These are phyloP conservation scores for Aspergillus pseudoterreus DNA, from an alignment of 2,329 filamentous ascomycete species.

Conservation along the genomic window DNA sequence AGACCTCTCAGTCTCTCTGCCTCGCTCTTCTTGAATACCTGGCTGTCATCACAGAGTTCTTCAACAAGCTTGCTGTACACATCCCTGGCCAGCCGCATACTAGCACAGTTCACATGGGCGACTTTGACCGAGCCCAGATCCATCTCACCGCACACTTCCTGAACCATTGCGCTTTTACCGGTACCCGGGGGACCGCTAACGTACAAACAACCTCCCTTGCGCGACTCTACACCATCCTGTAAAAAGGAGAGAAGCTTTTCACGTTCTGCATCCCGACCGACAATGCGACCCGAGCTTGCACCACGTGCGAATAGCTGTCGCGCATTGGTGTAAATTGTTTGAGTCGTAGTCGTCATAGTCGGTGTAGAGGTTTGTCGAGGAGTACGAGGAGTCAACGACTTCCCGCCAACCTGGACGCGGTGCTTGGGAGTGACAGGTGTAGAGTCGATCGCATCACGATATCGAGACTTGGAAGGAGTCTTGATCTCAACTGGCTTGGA, in stretches of 20 bases:
- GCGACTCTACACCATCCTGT: slow-evolving; percentile 56
- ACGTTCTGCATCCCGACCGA: slow-evolving; percentile 70
- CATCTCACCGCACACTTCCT: slow-evolving; percentile 66
- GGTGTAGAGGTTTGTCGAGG: slow-evolving; percentile 71
- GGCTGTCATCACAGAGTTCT: slow-evolving; percentile 60
- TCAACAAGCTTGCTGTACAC: slow-evolving; percentile 77
- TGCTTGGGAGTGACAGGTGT: slow-evolving; percentile 78
- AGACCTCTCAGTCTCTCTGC: slow-evolving; percentile 65
- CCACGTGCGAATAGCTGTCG: slow-evolving; percentile 83
- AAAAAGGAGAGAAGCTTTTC: slow-evolving; percentile 68
- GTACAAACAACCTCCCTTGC: slow-evolving; percentile 78
- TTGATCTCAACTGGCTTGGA: slow-evolving; percentile 39
- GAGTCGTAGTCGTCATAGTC: slow-evolving; percentile 49
- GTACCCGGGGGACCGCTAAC: slow-evolving; percentile 94
- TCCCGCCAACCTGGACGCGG: slow-evolving; percentile 72
- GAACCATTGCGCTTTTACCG: slow-evolving; percentile 91
- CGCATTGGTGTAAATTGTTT: slow-evolving; percentile 81
- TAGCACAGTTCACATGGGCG: slow-evolving; percentile 94
- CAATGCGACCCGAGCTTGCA: slow-evolving; percentile 67
- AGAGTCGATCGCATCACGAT: slow-evolving; percentile 71
- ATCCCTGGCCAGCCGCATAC: slow-evolving; percentile 82
- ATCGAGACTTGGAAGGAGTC: slow-evolving; percentile 53
- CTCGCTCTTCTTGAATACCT: slow-evolving; percentile 63
- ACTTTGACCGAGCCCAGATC: slow-evolving; percentile 57
- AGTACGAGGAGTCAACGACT: slow-evolving; percentile 72